Conservation (phyloP, 495 filamentous ascomycete species). For the Echria macrotheca region DNA sequence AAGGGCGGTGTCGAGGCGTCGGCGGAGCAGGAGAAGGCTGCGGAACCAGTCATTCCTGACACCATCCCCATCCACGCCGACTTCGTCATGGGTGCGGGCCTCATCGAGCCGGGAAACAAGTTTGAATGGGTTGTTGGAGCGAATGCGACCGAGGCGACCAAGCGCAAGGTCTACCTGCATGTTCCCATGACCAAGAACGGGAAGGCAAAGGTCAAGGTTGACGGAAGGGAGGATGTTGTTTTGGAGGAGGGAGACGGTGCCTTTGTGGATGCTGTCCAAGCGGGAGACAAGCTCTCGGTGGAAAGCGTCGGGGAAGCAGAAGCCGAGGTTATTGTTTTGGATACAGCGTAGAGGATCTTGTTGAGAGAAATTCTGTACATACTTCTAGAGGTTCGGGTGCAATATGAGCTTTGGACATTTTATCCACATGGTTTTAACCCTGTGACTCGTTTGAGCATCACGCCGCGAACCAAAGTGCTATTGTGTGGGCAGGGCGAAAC, state of each 20-base stretch:
- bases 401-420: too few relatives aligned
- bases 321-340: slow-evolving; percentile 62
- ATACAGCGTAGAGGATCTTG: slow-evolving; percentile 47
- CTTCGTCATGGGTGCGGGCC: slow-evolving; percentile 67
- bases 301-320: slow-evolving; percentile 63
- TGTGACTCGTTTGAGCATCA: too few relatives aligned
- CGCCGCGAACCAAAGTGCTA: too few relatives aligned
- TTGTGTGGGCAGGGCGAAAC: too few relatives aligned
- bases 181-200: slow-evolving; percentile 68
- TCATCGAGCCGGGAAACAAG: slow-evolving; percentile 48
- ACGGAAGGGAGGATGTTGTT: slow-evolving; percentile 55
- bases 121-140: slow-evolving; percentile 61
- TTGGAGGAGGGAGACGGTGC: slow-evolving; percentile 70
- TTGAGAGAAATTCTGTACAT: too few relatives aligned
- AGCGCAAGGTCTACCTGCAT: slow-evolving; percentile 71
- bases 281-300: slow-evolving; percentile 53
- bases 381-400: too few relatives aligned
- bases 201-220: slow-evolving; percentile 60
- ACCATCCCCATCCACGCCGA: slow-evolving; percentile 79
- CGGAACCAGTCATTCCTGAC: slow-evolving; percentile 48
- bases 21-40: slow-evolving; percentile 51
- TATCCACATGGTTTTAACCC: too few relatives aligned
- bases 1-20: slow-evolving; percentile 56
- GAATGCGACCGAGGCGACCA: slow-evolving; percentile 41
- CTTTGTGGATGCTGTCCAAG: slow-evolving; percentile 53